Conservation (phyloP, 306 rosid species). For the Acacia crassicarpa region DNA sequence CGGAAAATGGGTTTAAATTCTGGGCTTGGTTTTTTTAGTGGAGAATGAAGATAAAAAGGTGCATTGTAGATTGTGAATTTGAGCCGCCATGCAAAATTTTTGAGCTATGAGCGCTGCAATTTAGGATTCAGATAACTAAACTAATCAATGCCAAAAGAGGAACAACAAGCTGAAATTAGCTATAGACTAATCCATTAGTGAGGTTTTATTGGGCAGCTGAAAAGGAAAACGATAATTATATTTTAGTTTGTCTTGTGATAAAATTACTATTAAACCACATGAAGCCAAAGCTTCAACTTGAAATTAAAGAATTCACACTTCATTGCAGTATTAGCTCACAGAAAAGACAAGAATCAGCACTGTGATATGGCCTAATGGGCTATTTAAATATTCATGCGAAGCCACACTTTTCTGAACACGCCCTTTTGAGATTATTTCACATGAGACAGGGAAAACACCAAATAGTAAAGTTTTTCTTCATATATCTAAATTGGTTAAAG, state of each 20-base stretch:
- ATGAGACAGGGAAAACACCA: neutral
- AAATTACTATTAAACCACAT: neutral
- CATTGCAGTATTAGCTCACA: neutral
- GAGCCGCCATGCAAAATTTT: neutral
- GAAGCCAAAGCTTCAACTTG: neutral
- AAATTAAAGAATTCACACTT: slow-evolving; percentile 18
- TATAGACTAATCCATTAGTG: neutral
- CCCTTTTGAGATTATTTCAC: neutral
- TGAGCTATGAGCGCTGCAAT: slow-evolving; percentile 6
- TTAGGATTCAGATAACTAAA: slow-evolving; percentile 20
- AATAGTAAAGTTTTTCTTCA: neutral
- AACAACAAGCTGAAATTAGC: neutral
- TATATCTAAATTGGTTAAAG: neutral
- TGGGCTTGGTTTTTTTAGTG: no score
- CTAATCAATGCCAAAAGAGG: neutral
- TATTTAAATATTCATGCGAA: slow-evolving; percentile 2
- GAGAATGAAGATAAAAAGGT: no score
- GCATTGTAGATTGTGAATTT: no score
- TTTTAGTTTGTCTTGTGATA: slow-evolving; percentile 1
- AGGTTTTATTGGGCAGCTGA: neutral
- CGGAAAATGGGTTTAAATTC: neutral
- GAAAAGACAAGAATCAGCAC: slow-evolving; percentile 36
- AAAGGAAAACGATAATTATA: neutral
- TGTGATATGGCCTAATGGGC: neutral
- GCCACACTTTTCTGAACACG: neutral